Base-by-base conservation (phyloP, 2,329 filamentous ascomycete species). In the Clarireedia paspali region DNA sequence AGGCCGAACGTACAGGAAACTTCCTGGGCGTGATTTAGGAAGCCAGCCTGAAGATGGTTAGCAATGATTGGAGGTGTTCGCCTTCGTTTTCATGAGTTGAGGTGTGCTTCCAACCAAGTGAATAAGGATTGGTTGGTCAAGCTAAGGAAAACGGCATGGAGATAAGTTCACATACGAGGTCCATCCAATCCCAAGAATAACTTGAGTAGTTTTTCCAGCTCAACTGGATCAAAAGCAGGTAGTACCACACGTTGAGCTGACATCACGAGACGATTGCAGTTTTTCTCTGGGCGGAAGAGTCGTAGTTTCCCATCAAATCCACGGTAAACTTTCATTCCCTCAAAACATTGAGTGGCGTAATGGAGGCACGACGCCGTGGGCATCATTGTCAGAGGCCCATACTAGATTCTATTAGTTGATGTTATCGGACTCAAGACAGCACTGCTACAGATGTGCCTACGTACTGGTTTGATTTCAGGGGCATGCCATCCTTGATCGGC, bases 1-100 rank as follows among this genome's bases (percentile, higher is more conserved):
- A 3, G 91, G 91, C 36, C 91, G 87, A 57, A 96, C 77, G 74
- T 96, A 96, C 49, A 96, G 75, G 74, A 87, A 95, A 52, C 74
- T 75, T 48, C 87, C 88, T 0, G 85, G 77, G 36, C 81, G 76
- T 60, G 81, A 77, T 64, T 80, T 80, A 40, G 90, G 88, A 39
- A 95, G 78, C 90, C 90, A 96, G 66, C 86, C 87, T 66, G 45
- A 52, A 40, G 17, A 20, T n/a, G 7, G 15, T 40, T 10, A 40
- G 39, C 39, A 20, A 14, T 40, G 6, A 38, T n/a, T 40, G 14
- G 2, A 40, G 2, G 5, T 17, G 6, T 17, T 5, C 1, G 17
- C 6, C 6, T 14, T n/a, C 39, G 9, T 6, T 40, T n/a, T 40
- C 5, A 6, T n/a, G 39, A 14, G 4, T 15, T 14, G 7, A 4